phyloP scores from a whole-genome alignment of 2,329 filamentous ascomycete genomes.

The Xylariaceae sp. region DNA sequence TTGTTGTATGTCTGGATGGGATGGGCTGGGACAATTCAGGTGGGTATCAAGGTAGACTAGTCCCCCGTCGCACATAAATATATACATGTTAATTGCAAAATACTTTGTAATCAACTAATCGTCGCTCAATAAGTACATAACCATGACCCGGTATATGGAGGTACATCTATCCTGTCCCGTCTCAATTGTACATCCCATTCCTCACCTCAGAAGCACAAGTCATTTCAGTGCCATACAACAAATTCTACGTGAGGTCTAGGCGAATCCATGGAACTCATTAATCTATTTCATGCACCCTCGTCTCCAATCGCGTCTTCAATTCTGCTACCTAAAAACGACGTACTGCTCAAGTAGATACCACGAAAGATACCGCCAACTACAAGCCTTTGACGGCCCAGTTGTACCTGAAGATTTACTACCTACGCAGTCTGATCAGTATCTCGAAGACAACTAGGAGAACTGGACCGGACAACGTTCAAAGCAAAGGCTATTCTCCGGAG shows the following conservation, averaged over 20 bases:
- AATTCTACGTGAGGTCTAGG: background rate
- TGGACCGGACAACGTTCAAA: background rate
- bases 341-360: background rate
- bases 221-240: background rate
- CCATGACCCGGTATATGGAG: too few species aligned
- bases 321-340: background rate
- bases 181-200: too few species aligned
- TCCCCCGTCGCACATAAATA: too few species aligned
- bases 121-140: too few species aligned
- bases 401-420: background rate
- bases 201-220: too few species aligned
- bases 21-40: background rate
- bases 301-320: background rate
- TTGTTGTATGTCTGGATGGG: background rate
- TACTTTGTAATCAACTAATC: too few species aligned
- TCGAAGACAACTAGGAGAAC: background rate
- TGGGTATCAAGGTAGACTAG: too few species aligned
- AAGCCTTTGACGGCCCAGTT: background rate
- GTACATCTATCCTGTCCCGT: too few species aligned
- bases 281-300: background rate
- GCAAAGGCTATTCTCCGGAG: background rate
- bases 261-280: background rate
- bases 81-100: too few species aligned
- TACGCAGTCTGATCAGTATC: background rate
- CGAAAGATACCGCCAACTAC: background rate